These are phyloP conservation scores for Acanthamoeba castellanii DNA, from an alignment of 208 protist genomes.

Conservation along the genomic window DNA sequence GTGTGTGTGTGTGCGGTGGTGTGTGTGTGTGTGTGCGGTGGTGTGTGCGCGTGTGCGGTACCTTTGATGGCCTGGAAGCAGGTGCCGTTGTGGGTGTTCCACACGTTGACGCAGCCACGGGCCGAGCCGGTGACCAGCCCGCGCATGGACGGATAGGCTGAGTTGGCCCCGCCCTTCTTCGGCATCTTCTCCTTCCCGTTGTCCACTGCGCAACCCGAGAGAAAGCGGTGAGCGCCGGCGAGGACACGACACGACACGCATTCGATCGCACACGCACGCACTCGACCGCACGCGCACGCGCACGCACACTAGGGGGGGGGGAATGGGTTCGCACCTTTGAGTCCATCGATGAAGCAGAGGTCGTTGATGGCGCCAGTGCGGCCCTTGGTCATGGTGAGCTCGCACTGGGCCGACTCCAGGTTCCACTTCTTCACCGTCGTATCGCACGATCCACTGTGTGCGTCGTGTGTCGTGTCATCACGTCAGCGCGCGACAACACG, in stretches of 20 bases:
- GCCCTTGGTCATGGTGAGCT: constrained; percentile 30
- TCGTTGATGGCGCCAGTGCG: constrained; percentile 53
- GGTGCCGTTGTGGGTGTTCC: constrained; percentile 42
- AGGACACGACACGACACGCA: no score
- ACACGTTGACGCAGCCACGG: constrained; percentile 26
- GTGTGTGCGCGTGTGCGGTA: neutral
- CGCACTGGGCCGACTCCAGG: neutral
- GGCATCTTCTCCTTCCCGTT: constrained; percentile 17
- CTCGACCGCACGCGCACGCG: neutral
- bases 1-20: no score
- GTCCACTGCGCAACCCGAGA: neutral
- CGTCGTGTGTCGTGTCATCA: no score
- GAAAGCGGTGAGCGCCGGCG: no score
- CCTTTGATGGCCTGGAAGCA: constrained; percentile 36
- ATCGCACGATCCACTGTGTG: constrained; percentile 55
- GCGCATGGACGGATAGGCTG: neutral
- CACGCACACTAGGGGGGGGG: neutral
- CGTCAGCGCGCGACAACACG: neutral
- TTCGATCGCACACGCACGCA: no score
- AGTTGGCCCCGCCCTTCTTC: neutral
- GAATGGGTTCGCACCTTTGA: neutral
- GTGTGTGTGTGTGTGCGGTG: neutral
- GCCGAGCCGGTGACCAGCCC: constrained; percentile 49
- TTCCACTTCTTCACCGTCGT: constrained; percentile 54
- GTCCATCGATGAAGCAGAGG: constrained; percentile 52